Evolutionary conservation across 2,329 filamentous ascomycete genomes (phyloP).

Genomic region (Pyrenophora seminiperda): DNA sequence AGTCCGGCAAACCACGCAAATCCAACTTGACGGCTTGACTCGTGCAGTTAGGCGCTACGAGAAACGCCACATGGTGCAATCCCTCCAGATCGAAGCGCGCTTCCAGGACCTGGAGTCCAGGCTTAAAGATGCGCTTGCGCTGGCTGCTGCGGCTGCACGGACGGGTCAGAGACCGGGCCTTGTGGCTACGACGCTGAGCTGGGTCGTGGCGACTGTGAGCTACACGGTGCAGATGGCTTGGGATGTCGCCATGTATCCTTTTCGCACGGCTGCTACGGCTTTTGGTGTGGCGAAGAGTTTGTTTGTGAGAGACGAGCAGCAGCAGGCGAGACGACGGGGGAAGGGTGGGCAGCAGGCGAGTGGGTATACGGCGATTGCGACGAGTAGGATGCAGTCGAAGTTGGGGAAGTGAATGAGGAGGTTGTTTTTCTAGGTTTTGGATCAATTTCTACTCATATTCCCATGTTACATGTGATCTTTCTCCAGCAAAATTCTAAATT

Average conservation of each 20-base stretch:
- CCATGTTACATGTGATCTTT: too few species aligned
- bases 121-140: slow-evolving; percentile 75
- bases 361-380: slow-evolving; percentile 30
- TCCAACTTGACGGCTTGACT: slow-evolving; percentile 85
- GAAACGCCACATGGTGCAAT: slow-evolving; percentile 78
- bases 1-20: slow-evolving; percentile 69
- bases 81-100: slow-evolving; percentile 75
- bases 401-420: slow-evolving; percentile 29
- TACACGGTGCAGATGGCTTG: slow-evolving; percentile 31
- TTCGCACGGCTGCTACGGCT: slow-evolving; percentile 26
- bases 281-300: slow-evolving; percentile 23
- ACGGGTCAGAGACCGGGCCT: slow-evolving; percentile 45
- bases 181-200: slow-evolving; percentile 33
- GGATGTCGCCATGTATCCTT: slow-evolving; percentile 40
- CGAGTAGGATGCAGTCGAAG: slow-evolving; percentile 39
- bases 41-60: slow-evolving; percentile 89
- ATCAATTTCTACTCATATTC: not conserved
- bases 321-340: slow-evolving; percentile 28
- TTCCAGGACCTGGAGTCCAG: slow-evolving; percentile 73
- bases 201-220: slow-evolving; percentile 30
- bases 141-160: slow-evolving; percentile 71
- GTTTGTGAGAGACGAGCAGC: slow-evolving; percentile 31
- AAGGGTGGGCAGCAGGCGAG: slow-evolving; percentile 27
- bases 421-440: not conserved
- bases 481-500: too few species aligned